phyloP scores from a whole-genome alignment of 768 basidiomycete genomes.

The Kwoniella sp. region DNA sequence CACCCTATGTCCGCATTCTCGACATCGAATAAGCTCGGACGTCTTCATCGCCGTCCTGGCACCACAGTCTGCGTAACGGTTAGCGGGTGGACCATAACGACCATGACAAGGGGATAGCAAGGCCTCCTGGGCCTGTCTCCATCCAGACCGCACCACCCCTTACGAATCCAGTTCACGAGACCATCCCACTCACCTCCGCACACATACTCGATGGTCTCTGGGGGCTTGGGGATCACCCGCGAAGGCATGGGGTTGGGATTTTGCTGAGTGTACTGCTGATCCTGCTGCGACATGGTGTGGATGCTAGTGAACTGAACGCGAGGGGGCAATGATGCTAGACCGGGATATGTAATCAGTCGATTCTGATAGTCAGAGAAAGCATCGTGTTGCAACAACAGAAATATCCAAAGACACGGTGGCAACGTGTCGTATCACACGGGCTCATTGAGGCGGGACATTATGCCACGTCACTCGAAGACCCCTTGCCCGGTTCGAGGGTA shows the following conservation, averaged over 20 bases:
- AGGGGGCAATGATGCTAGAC: no score
- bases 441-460: no score
- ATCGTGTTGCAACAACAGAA: no score
- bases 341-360: no score
- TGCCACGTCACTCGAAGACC: no score
- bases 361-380: no score
- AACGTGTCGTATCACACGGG: no score
- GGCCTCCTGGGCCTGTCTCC: neutral
- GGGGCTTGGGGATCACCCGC: constrained; percentile 21
- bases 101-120: neutral
- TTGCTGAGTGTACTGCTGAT: constrained; percentile 23
- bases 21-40: constrained; percentile 88
- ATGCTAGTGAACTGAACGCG: no score
- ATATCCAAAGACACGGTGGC: no score
- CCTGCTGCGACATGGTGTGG: constrained; percentile 35
- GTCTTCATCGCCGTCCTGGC: constrained; percentile 86
- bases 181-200: constrained; percentile 32
- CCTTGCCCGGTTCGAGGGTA: no score
- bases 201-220: constrained; percentile 38
- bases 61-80: constrained; percentile 66
- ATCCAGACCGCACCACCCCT: neutral
- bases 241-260: constrained; percentile 39
- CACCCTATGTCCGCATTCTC: constrained; percentile 94
- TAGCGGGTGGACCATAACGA: neutral
- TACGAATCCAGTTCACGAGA: neutral